Evolutionary conservation across 2,329 filamentous ascomycete species (phyloP).

Genomic region (Trichophyton schoenleinii): DNA sequence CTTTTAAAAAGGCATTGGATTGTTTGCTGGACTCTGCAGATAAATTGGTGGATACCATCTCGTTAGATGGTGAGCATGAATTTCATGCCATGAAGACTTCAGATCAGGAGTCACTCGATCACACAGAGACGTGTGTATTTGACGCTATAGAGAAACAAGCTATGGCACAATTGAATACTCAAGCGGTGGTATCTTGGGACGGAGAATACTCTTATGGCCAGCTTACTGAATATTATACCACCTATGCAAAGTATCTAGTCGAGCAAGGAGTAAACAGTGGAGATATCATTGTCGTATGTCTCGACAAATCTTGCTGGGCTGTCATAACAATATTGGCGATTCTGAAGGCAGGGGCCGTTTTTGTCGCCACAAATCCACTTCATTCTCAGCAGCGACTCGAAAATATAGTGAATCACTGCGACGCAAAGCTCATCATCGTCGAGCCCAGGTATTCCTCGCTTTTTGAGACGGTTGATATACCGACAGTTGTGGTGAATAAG

Average conservation of each 20-base stretch:
- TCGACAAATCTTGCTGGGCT: slow-evolving; percentile 9
- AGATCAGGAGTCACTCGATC: neutral
- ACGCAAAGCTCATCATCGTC: neutral
- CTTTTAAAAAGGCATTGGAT: slow-evolving; percentile 6
- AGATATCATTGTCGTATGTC: slow-evolving; percentile 2
- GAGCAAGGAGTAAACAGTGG: slow-evolving; percentile 3
- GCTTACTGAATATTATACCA: slow-evolving; percentile 21
- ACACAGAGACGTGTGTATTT: neutral
- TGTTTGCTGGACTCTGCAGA: slow-evolving; percentile 2
- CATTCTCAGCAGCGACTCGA: slow-evolving; percentile 8
- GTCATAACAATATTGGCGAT: slow-evolving; percentile 6
- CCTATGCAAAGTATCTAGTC: slow-evolving; percentile 12
- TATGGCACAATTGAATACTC: neutral
- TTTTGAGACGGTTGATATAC: neutral
- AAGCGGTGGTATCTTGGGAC: slow-evolving; percentile 21
- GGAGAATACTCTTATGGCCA: slow-evolving; percentile 19
- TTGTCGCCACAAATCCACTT: slow-evolving; percentile 7
- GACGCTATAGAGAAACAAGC: slow-evolving; percentile 6
- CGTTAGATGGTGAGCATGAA: slow-evolving; percentile 1
- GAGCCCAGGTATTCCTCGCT: neutral
- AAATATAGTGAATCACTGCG: neutral
- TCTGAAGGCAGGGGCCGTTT: slow-evolving; percentile 5
- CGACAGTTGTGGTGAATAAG: neutral
- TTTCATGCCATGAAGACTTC: neutral
- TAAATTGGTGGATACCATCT: slow-evolving; percentile 1